Evolutionary conservation across 495 filamentous ascomycete genomes (phyloP).

Genomic region (Daldinia caldariorum): DNA sequence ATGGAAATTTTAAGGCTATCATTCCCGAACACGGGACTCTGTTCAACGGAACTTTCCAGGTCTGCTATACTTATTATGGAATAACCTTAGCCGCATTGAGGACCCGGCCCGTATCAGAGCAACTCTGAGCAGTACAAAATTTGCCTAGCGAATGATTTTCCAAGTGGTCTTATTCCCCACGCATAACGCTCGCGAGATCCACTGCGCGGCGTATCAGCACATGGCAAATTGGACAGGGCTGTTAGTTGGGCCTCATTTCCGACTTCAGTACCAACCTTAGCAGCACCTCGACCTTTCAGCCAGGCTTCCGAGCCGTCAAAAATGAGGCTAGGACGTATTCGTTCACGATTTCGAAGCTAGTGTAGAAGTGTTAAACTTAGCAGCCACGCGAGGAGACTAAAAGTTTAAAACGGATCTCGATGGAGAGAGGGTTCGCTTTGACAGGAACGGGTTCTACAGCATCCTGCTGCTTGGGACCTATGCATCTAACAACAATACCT

Average conservation of each 20-base stretch:
- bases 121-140: conserved; percentile 25
- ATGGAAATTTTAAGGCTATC: background rate
- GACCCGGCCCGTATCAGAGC: conserved; percentile 21
- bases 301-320: conserved; percentile 18
- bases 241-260: conserved; percentile 37
- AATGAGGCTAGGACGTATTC: conserved; percentile 22
- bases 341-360: conserved; percentile 18
- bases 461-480: conserved; percentile 1
- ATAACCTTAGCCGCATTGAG: conserved; percentile 18
- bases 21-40: background rate
- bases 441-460: background rate
- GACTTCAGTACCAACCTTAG: conserved; percentile 31
- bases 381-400: background rate
- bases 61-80: conserved; percentile 6
- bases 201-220: conserved; percentile 26
- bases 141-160: conserved; percentile 10
- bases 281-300: conserved; percentile 9
- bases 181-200: conserved; percentile 31
- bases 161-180: conserved; percentile 40
- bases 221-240: conserved; percentile 41
- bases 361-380: background rate
- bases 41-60: conserved; percentile 6
- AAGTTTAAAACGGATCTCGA: background rate
- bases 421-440: background rate
- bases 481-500: background rate